Evolutionary conservation across 116 monocot genomes (phyloP), one percentile per base, ranked within the genome.

Genomic region (Papilionanthe hybrid): DNA sequence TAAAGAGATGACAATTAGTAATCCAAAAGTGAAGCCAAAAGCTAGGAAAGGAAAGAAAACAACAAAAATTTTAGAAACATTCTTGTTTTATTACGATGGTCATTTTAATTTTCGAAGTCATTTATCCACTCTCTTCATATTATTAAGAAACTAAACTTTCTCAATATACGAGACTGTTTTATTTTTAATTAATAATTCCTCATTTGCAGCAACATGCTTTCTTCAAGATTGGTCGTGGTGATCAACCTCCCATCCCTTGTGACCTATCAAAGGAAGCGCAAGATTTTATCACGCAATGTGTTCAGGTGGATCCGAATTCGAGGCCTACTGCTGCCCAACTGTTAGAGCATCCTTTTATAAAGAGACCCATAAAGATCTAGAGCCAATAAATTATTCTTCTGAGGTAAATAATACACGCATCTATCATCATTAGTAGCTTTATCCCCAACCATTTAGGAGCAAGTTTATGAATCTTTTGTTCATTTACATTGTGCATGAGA

Each of bases 261-360:
- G 58, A 82, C 9, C 60, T 96, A 12, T 91, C 93, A 30, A 78
- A 57, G 67, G 92, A 96, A 53, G 93, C 93, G 0, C 89, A 83
- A 41, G 93, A 93, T 83, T 96, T 96, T 82, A 90, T 96, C 42
- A 42, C 25, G 5, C 78, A 87, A 78, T 96, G 96, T 44, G 66
- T 87, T 55, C 87, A 93, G 83, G 83, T 86, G 43, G 84, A 90
- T 71, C 93, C 93, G 10, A 75, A 80, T 68, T 79, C 87, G 28
- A 86, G 96, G 50, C 93, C 93, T 11, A 78, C 89, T 80, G 90
- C 96, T 58, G 68, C 82, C 77, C 66, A 78, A 72, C 87, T 96
- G 15, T 77, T 96, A 60, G 83, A 90, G 44, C 96, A 96, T 73
- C 96, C 92, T 29, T 96, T 96, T 82, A 82, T 96, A 65, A 23